phyloP scores from a whole-genome alignment of 768 basidiomycete genomes.

The Amanita inopinata region DNA sequence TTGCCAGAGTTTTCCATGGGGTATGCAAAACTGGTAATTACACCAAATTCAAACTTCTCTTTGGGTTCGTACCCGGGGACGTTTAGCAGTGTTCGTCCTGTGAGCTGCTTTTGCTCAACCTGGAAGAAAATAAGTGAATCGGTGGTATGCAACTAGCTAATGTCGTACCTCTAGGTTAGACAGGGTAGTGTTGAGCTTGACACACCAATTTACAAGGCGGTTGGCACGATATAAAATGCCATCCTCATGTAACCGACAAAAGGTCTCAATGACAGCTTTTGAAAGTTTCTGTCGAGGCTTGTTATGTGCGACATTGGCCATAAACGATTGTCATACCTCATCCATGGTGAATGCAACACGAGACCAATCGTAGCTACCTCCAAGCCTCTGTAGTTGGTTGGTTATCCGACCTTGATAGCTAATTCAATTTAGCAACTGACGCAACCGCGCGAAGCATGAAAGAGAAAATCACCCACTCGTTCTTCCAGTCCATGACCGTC shows the following conservation, averaged over 20 bases:
- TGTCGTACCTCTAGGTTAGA: slow-evolving; percentile 85
- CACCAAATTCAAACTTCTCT: slow-evolving; percentile 95
- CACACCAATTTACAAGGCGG: slow-evolving; percentile 97
- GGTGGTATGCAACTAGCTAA: not conserved
- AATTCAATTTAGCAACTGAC: not conserved
- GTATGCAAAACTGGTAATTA: slow-evolving; percentile 94
- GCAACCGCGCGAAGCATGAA: not conserved
- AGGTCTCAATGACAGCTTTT: slow-evolving; percentile 85
- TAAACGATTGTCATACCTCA: too few relatives aligned
- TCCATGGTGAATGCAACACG: slow-evolving; percentile 95
- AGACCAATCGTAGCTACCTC: slow-evolving; percentile 92
- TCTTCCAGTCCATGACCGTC: slow-evolving; percentile 94
- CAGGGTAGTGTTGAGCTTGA: slow-evolving; percentile 87
- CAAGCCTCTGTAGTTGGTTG: slow-evolving; percentile 77
- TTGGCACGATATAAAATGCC: slow-evolving; percentile 93
- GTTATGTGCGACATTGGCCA: too few relatives aligned
- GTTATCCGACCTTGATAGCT: slow-evolving; percentile 95
- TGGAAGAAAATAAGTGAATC: slow-evolving; percentile 16
- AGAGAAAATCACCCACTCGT: slow-evolving; percentile 53
- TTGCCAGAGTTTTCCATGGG: slow-evolving; percentile 75
- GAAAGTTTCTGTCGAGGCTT: slow-evolving; percentile 46
- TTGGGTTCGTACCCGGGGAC: slow-evolving; percentile 95
- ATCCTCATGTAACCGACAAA: slow-evolving; percentile 85
- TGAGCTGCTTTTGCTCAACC: slow-evolving; percentile 90
- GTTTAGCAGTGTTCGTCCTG: slow-evolving; percentile 73